Evolutionary conservation across 2,329 filamentous ascomycete species (phyloP).

Genomic region (Penicillium sp.): DNA sequence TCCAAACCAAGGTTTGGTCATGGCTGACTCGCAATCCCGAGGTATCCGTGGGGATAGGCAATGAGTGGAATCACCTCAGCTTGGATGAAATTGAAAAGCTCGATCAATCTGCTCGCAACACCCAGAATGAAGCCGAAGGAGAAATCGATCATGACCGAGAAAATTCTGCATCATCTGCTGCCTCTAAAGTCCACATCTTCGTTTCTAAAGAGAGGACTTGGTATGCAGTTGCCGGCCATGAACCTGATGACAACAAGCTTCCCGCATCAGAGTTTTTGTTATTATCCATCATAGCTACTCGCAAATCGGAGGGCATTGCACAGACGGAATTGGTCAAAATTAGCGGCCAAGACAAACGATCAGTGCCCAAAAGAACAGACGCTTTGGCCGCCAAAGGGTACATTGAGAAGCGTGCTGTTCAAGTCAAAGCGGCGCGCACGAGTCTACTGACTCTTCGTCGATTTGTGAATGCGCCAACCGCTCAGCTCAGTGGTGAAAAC

Average conservation of each 20-base stretch:
- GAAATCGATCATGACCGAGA: conserved; percentile 1
- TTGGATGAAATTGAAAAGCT: conserved; percentile 42
- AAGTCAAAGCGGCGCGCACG: conserved; percentile 52
- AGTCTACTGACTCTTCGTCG: conserved; percentile 57
- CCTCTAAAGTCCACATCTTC: conserved; percentile 41
- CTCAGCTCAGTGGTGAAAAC: conserved; percentile 3
- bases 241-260: conserved; percentile 55
- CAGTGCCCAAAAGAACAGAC: conserved; percentile 62
- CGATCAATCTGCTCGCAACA: background rate
- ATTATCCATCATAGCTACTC: conserved; percentile 59
- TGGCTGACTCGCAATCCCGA: conserved; percentile 59
- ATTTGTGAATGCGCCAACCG: conserved; percentile 36
- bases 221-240: conserved; percentile 61
- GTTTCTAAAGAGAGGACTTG: conserved; percentile 59
- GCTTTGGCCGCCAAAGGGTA: conserved; percentile 58
- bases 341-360: conserved; percentile 65
- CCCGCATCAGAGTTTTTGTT: conserved; percentile 56
- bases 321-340: conserved; percentile 56
- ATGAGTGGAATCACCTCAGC: conserved; percentile 41
- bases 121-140: background rate
- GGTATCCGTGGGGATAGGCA: conserved; percentile 49
- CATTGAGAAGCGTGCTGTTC: conserved; percentile 57
- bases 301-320: conserved; percentile 54
- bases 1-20: conserved; percentile 57
- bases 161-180: background rate